Evolutionary conservation across 2,329 filamentous ascomycete genomes (phyloP).

Genomic region (Fusarium sp.): DNA sequence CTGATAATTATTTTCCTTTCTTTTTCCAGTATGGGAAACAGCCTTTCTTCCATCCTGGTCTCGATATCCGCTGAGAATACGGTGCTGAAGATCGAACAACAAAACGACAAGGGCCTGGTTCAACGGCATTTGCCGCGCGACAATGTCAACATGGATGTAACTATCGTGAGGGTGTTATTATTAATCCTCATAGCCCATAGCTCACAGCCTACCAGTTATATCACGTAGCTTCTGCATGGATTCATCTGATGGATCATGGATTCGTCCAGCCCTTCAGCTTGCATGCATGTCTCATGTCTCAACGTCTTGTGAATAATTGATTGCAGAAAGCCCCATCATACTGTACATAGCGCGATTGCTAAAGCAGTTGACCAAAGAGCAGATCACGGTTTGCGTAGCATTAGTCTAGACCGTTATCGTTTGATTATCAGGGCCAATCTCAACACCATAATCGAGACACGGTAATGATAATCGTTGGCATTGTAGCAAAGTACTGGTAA

Average conservation of each 20-base stretch:
- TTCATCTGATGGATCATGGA: not conserved
- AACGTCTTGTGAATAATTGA: not conserved
- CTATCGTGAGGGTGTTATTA: not conserved
- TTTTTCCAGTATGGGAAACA: constrained; percentile 16
- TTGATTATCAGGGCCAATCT: too few species aligned
- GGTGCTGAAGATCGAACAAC: constrained; percentile 27
- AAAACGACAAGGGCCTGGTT: not conserved
- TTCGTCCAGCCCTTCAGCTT: not conserved
- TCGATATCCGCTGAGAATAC: constrained; percentile 31
- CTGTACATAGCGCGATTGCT: constrained; percentile 6
- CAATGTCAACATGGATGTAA: not conserved
- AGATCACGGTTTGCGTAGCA: constrained; percentile 6
- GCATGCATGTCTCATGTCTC: constrained; percentile 10
- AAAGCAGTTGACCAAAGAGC: not conserved
- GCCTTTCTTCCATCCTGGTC: constrained; percentile 4
- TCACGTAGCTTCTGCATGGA: not conserved
- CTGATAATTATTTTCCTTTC: constrained; percentile 23
- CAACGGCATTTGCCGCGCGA: not conserved
- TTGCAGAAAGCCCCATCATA: constrained; percentile 3
- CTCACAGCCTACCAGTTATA: too few species aligned
- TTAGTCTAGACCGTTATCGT: not conserved
- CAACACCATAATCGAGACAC: too few species aligned
- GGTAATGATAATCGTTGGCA: too few species aligned
- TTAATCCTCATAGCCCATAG: too few species aligned
- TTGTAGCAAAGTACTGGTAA: too few species aligned